Conservation (phyloP, 2,329 filamentous ascomycete species). For the Trichoderma afroharzianum region DNA sequence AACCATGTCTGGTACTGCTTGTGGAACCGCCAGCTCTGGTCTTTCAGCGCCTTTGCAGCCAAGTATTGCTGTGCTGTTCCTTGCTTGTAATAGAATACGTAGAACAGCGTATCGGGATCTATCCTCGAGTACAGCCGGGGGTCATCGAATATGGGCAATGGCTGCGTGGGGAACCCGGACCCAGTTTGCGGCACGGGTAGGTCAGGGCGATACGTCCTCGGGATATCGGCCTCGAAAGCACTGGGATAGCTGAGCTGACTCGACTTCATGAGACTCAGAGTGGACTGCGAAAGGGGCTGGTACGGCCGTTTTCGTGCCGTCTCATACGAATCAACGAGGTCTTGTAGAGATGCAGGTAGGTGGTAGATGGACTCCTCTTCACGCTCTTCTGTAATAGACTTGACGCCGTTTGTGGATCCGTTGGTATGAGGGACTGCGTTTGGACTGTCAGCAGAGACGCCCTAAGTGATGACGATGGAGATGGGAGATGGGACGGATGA, state of each 20-base stretch:
- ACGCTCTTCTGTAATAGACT: slow-evolving; percentile 38
- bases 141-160: slow-evolving; percentile 88
- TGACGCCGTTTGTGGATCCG: slow-evolving; percentile 50
- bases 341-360: slow-evolving; percentile 80
- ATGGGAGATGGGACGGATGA: not conserved
- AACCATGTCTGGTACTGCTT: slow-evolving; percentile 99
- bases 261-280: slow-evolving; percentile 69
- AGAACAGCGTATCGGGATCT: slow-evolving; percentile 94
- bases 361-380: slow-evolving; percentile 87
- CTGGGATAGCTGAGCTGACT: slow-evolving; percentile 75
- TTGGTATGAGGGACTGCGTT: slow-evolving; percentile 44
- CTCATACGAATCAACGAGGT: slow-evolving; percentile 89
- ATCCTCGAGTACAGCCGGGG: slow-evolving; percentile 82
- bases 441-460: slow-evolving; percentile 1
- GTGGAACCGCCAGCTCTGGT: slow-evolving; percentile 98
- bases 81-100: slow-evolving; percentile 98
- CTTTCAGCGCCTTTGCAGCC: slow-evolving; percentile 93
- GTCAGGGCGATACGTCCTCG: slow-evolving; percentile 79
- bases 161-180: slow-evolving; percentile 86
- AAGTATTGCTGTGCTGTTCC: slow-evolving; percentile 93
- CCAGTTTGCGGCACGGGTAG: slow-evolving; percentile 71
- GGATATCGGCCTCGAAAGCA: slow-evolving; percentile 73
- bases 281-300: slow-evolving; percentile 59
- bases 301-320: slow-evolving; percentile 68
- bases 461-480: not conserved